Evolutionary conservation across 2,329 filamentous ascomycete genomes (phyloP), one percentile per base, ranked within the genome.

Genomic region (Tolypocladium tropicale): DNA sequence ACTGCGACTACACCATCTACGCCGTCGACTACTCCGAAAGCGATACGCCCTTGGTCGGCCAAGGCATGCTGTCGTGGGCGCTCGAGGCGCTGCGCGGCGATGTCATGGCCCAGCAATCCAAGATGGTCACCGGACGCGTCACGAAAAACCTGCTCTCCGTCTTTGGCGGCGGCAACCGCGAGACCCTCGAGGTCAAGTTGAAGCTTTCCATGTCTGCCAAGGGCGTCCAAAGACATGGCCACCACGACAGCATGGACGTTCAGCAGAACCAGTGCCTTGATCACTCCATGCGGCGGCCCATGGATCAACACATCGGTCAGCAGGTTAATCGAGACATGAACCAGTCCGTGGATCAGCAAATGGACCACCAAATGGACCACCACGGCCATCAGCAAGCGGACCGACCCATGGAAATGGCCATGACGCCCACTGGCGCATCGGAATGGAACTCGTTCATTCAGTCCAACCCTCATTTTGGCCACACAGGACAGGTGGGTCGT

Each of bases 1-100:
- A 73, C 74, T 74, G 82, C 71, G 92, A 99, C 74, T 99, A 94
- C 73, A 94, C 91, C n/a, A 85, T 99, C 56, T 99, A 99, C 72
- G 91, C 93, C 33, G 90, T 90, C 75, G 94, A 99, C 71, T 97
- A 93, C 71, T 96, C 94, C 14, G 94, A 99, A 73, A 89, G 89
- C 61, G 92, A 96, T 67, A 90, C 86, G 21, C 94, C 95, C 54
- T 79, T 97, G 56, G 93, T 96, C 28, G 94, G 94, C 25, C 93
- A 99, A 72, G 94, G 95, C 54, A 90, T 97, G 85, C 78, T 99
- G 23, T 97, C 94, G 39, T 88, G 88, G 81, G 84, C 86, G 25
- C 78, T 97, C 50, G 83, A 67, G 66, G 68, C 72, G 3, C 65
- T 74, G 61, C 63, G 64, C 30, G 61, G 62, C 36, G 64, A 71